Conservation (phyloP, 2,329 filamentous ascomycete species). For the Claviceps arundinis region DNA sequence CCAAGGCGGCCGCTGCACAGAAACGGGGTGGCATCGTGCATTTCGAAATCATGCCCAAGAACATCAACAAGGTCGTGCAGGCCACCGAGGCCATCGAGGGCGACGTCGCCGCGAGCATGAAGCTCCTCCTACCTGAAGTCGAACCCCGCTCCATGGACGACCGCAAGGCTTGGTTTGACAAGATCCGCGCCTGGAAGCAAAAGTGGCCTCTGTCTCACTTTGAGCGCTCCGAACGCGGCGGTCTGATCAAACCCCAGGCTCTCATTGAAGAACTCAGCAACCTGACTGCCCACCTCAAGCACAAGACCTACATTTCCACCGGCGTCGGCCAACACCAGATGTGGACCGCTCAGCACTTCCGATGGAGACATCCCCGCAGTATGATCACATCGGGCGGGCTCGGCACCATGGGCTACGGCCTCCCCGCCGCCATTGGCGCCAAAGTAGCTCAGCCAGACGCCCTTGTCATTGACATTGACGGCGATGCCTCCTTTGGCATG, state of each 20-base stretch:
- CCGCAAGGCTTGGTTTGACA: conserved; percentile 73
- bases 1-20: conserved; percentile 72
- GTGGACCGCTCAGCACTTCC: conserved; percentile 96
- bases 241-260: conserved; percentile 86
- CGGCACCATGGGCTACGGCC: conserved; percentile 77
- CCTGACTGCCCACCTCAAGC: conserved; percentile 65
- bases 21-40: conserved; percentile 88
- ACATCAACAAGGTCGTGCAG: conserved; percentile 99
- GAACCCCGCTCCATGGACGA: conserved; percentile 47
- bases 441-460: conserved; percentile 64
- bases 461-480: conserved; percentile 88
- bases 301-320: conserved; percentile 77
- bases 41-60: conserved; percentile 98
- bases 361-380: conserved; percentile 79
- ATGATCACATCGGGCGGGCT: conserved; percentile 96
- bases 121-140: conserved; percentile 59
- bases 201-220: conserved; percentile 78
- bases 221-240: conserved; percentile 61
- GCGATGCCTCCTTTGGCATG: conserved; percentile 98
- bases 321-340: conserved; percentile 98
- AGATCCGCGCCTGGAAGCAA: conserved; percentile 84
- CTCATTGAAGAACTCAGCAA: conserved; percentile 84
- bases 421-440: conserved; percentile 88
- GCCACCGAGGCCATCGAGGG: conserved; percentile 92
- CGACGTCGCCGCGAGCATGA: conserved; percentile 71